A percentile compares a stretch with the other conserved stretches of the same genome.
Conservation (phyloP, 2,329 filamentous ascomycete genomes). For the Phoma herbarum region DNA sequence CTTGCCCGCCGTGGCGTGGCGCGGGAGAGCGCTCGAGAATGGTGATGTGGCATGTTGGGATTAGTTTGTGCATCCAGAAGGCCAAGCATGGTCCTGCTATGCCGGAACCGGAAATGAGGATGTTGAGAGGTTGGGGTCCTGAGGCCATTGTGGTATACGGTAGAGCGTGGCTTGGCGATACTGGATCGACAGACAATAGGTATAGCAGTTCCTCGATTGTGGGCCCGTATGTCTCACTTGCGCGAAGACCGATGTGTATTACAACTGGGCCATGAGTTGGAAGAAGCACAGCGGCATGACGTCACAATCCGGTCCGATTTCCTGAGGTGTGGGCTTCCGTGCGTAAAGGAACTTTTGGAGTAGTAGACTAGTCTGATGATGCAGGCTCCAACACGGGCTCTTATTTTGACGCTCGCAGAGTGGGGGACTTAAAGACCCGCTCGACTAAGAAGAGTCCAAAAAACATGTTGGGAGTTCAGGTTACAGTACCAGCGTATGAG, state of each 20-base stretch:
- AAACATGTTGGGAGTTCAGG: too few species aligned
- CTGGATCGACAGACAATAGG: neutral
- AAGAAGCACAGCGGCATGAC: neutral
- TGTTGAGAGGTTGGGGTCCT: slow-evolving; percentile 20
- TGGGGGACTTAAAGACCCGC: too few species aligned
- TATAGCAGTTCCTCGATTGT: too few species aligned
- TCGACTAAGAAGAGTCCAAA: too few species aligned
- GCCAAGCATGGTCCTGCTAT: slow-evolving; percentile 56
- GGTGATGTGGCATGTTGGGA: slow-evolving; percentile 45
- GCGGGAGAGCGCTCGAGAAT: slow-evolving; percentile 54
- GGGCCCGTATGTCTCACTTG: neutral
- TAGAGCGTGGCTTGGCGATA: neutral
- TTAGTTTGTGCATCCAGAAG: slow-evolving; percentile 58
- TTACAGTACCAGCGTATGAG: too few species aligned
- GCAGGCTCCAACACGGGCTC: neutral
- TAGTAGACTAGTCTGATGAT: neutral
- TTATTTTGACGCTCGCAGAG: too few species aligned
- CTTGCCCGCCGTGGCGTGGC: slow-evolving; percentile 60
- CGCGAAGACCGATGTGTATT: neutral
- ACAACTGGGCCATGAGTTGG: neutral
- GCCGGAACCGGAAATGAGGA: slow-evolving; percentile 44
- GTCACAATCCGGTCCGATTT: neutral
- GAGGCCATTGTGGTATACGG: neutral
- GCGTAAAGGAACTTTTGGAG: neutral
- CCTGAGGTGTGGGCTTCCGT: neutral